Evolutionary conservation across 225 moss, liverwort and hornwort genomes (phyloP), one percentile per base, ranked within the genome.

Genomic region (Pseudisothecium myosuroides): DNA sequence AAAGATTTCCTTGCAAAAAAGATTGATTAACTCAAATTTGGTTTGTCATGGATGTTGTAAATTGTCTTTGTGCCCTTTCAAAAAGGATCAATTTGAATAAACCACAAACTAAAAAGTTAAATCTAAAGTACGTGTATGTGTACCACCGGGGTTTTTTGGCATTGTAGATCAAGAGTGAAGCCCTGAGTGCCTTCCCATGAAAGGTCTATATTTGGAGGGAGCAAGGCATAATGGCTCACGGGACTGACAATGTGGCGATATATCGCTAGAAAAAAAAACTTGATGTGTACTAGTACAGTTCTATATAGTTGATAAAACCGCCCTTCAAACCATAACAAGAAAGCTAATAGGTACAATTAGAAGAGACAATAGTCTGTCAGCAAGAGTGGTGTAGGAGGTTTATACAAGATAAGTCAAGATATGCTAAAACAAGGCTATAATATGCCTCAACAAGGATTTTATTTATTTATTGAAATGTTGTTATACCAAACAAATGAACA

Each of bases 281-380:
- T n/a, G n/a, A n/a, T n/a, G n/a, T 1, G 1, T 11, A 74, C 0
- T 27, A 29, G 0, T 28, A 47, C 6, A 27, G 10, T 14, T 47
- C 1, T 0, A 0, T 45, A 11, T 39, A 45, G 47, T 47, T 47
- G 73, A 74, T 17, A 6, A 17, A 74, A 45, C 1, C 0, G 0
- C 6, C 17, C 4, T 45, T 29, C 6, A 29, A 73, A 45, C 17
- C 29, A 17, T 73, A 43, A 72, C 2, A 72, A 45, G 5, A 45
- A 45, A 73, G 29, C 2, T 28, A 2, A 28, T 73, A 73, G 17
- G 45, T 2, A 28, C 6, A 73, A 28, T 5, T 4, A 45, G 5
- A 73, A 0, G 27, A 15, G 22, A 39, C 13, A 23, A 20, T 20
- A 29, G 37, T 37, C 19, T 37, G 0, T 19, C 5, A 11, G 3